Evolutionary conservation across 1,284 basidiomycete genomes (phyloP).

Genomic region (Fistulina hepatica): DNA sequence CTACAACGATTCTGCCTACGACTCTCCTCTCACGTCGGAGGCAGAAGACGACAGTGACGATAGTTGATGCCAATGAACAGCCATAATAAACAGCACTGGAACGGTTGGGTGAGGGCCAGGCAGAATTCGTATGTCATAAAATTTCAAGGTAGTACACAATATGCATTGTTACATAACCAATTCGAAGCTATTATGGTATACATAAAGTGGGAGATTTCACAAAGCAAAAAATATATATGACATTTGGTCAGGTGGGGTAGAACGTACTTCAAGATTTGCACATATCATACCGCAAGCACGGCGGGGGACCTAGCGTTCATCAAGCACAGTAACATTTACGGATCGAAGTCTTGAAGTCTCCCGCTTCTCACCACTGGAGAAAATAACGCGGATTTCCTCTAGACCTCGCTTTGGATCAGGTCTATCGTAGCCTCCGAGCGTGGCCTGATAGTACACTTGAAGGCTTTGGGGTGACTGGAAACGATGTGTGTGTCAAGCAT

Average conservation of each 20-base stretch:
- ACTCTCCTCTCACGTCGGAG: too few relatives aligned
- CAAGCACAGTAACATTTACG: slow-evolving; percentile 17
- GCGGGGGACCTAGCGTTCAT: slow-evolving; percentile 4
- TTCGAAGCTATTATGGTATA: too few relatives aligned
- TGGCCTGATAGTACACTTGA: slow-evolving; percentile 47
- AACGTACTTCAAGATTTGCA: slow-evolving; percentile 3
- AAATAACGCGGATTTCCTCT: slow-evolving; percentile 9
- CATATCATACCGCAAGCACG: background rate
- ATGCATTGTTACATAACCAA: too few relatives aligned
- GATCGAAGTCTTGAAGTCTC: slow-evolving; percentile 17
- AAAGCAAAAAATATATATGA: slow-evolving; percentile 19
- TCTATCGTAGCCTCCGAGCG: slow-evolving; percentile 42
- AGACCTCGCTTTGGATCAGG: slow-evolving; percentile 37
- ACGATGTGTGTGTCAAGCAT: background rate
- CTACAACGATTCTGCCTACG: too few relatives aligned
- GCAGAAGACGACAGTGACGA: too few relatives aligned
- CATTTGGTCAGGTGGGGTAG: slow-evolving; percentile 6
- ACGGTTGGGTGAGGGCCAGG: too few relatives aligned
- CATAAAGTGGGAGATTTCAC: too few relatives aligned
- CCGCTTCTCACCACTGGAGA: slow-evolving; percentile 16
- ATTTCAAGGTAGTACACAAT: too few relatives aligned
- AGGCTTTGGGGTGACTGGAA: slow-evolving; percentile 47
- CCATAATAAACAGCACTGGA: too few relatives aligned
- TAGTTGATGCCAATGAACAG: too few relatives aligned
- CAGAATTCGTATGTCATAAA: too few relatives aligned